phyloP scores from a whole-genome alignment of 371 early-diverging fungal genomes.

The Saksenaea oblongispora region DNA sequence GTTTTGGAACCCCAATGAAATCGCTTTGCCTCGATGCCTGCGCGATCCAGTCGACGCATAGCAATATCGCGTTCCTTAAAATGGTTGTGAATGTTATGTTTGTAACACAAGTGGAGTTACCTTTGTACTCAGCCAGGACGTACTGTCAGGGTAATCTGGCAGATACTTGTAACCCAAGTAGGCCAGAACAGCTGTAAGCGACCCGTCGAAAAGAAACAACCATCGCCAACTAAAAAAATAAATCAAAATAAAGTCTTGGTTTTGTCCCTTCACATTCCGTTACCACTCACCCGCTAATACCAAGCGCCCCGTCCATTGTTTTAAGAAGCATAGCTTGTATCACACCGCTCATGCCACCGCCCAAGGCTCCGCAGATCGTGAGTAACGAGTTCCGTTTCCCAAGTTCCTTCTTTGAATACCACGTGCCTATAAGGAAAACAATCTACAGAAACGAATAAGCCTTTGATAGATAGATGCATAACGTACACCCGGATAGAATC shows the following conservation, averaged over 20 bases:
- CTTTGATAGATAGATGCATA: not conserved
- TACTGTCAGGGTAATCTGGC: constrained; percentile 21
- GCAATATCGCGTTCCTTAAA: constrained; percentile 31
- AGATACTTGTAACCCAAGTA: constrained; percentile 15
- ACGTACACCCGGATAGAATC: constrained; percentile 57
- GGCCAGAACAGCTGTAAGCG: constrained; percentile 14
- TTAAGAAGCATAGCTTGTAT: constrained; percentile 48
- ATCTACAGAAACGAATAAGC: constrained; percentile 21
- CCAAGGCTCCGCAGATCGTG: constrained; percentile 44
- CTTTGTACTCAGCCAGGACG: constrained; percentile 18
- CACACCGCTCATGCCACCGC: constrained; percentile 43
- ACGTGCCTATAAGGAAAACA: constrained; percentile 47
- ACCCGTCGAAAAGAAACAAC: constrained; percentile 21
- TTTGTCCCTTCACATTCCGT: not conserved
- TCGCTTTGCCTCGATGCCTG: constrained; percentile 6
- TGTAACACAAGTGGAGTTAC: not conserved
- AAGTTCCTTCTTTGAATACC: constrained; percentile 54
- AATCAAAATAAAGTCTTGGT: too few species aligned
- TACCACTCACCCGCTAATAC: constrained; percentile 45
- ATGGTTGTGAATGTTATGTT: not conserved
- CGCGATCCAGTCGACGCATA: constrained; percentile 16
- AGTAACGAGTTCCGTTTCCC: constrained; percentile 40
- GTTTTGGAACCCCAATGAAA: not conserved
- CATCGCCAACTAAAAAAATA: constrained; percentile 17
- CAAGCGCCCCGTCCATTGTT: constrained; percentile 44